Percentiles rank a stretch among this genome's conserved stretches.
Conservation (phyloP, 2,329 filamentous ascomycete species). For the Fusarium protoensiforme region DNA sequence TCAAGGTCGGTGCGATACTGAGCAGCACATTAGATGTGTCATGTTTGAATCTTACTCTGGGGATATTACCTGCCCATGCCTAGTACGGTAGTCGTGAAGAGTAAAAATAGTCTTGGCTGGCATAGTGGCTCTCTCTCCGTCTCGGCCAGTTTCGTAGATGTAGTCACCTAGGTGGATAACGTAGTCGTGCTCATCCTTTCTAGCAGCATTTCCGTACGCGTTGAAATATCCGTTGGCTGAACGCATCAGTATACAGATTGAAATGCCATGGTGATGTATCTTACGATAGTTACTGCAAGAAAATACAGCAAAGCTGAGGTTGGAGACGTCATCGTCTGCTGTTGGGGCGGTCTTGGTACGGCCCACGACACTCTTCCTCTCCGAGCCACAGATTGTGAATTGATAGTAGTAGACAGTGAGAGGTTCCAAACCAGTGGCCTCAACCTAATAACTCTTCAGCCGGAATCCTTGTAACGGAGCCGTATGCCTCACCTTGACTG, state of each 20-base stretch:
- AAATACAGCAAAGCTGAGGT: conserved; percentile 74
- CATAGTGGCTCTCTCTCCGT: conserved; percentile 42
- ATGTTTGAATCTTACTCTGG: rapidly evolving
- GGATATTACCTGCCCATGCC: conserved; percentile 35
- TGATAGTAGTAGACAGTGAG: conserved; percentile 77
- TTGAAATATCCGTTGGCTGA: conserved; percentile 65
- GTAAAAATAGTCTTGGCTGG: conserved; percentile 21
- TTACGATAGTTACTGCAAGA: conserved; percentile 75
- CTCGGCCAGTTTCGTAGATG: conserved; percentile 67
- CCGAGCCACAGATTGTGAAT: conserved; percentile 74
- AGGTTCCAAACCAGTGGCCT: conserved; percentile 70
- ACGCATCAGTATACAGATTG: background rate
- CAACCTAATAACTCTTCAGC: conserved; percentile 58
- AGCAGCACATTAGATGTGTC: conserved; percentile 26
- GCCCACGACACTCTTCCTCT: conserved; percentile 70
- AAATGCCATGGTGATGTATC: rapidly evolving
- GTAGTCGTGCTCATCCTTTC: conserved; percentile 70
- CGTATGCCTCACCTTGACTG: conserved; percentile 66
- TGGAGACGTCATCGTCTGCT: conserved; percentile 64
- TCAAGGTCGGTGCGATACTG: conserved; percentile 56
- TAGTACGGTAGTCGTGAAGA: conserved; percentile 56
- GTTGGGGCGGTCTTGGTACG: conserved; percentile 76
- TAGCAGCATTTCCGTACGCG: conserved; percentile 66
- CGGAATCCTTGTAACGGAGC: rapidly evolving
- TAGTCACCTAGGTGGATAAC: conserved; percentile 70